Evolutionary conservation across 352 stramenopile species (phyloP), one percentile per base, ranked within the genome.

Genomic region (Elongisporangium senticosum): DNA sequence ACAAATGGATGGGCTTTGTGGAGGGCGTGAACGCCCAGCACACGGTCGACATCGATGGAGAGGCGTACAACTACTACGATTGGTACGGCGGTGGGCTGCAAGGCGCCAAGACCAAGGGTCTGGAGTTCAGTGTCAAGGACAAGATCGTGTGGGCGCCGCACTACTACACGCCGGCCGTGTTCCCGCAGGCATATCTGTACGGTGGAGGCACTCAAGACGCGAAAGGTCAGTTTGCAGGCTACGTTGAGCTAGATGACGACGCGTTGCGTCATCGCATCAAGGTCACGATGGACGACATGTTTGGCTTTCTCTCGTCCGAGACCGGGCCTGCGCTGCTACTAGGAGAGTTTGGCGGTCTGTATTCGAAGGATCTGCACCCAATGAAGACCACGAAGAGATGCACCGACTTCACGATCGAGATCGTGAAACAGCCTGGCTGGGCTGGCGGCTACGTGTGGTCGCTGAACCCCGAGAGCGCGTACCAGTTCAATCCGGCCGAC

Each of bases 71-170:
- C 10, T 88, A 87, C 55, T 83, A 88, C 17, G 79, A 88, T 55
- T 91, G 77, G 77, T 86, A 83, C 43, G 79, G 79, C 21, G 75
- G 74, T 14, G 77, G 75, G 0, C 65, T 90, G 0, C 72, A 83
- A 62, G 56, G 68, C 3, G 74, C 68, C 19, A 63, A 67, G 13
- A 64, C 72, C n/a, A 65, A 74, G 21, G 68, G 74, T 1, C 50
- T 88, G 11, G 73, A 75, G 14, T 82, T 90, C 57, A 63, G 56
- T 8, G 63, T 74, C 8, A 48, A 68, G 7, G 65, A 87, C 59
- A 92, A 92, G 55, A 65, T 92, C n/a, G 83, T 92, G 6, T 92
- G 84, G 52, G 83, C 80, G 2, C 83, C 83, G 24, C 83, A 92
- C 64, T 92, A 87, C 59, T 84, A 86, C 67, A 87, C 76, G 4